Base-by-base conservation (phyloP, 805 yeast genomes). In the Maudiozyma serrabonitensis region DNA sequence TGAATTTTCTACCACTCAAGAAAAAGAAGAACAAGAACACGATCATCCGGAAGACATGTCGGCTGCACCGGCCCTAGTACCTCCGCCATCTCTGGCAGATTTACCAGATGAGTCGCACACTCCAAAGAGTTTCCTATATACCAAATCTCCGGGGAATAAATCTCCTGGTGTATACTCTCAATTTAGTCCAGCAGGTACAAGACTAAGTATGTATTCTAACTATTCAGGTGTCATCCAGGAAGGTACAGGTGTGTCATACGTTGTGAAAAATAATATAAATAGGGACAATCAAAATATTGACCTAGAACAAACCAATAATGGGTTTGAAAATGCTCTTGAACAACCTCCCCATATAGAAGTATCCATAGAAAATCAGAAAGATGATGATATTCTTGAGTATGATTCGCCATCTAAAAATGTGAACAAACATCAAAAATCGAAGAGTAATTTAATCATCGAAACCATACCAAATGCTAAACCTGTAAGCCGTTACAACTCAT, bases 181-280 rank as follows among this genome's bases (percentile, higher is more conserved):
- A 46, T 39, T 21, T n/a, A 51, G 39, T 16, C 41, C 39, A 12
- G 25, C 43, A 1, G 46, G 28, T 6, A 47, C 50, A 25, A 41
- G 52, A 41, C 56, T 54, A 16, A 63, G 69, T 48, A 56, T 60
- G 54, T 52, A 60, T 25, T 64, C 69, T 4, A 52, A 52, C 41
- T 64, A 64, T 49, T 62, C 67, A 7, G 69, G 67, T 13, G 60
- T 62, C 12, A 53, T 63, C 2, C 66, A 63, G 35, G 67, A 64
- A 44, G 69, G 66, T 19, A 62, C 64, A 8, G 64, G 59, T 15
- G 56, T 63, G 2, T 60, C 68, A 3, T 63, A 60, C 41, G 53
- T 64, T 3, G 64, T 61, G 12, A 51, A 56, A 42, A 59, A 53
- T 46, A 50, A 44, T 32, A 23, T 16, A 15, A 26, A 23, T 23